Conservation (phyloP, 2,329 filamentous ascomycete genomes). For the Colletotrichum lupini region DNA sequence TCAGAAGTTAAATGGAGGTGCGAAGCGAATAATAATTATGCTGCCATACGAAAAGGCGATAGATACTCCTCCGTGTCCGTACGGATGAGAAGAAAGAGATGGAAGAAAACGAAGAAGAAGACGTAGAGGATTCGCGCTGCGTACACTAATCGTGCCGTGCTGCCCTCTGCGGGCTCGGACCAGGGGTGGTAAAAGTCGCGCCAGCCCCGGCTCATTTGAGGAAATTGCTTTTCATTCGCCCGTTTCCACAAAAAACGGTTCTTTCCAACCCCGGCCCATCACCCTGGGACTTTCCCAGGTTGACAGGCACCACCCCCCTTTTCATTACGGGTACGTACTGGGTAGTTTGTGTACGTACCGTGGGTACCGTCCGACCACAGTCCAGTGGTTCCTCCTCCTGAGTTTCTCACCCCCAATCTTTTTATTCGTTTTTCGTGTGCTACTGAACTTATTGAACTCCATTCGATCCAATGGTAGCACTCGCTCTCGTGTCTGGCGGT, state of each 20-base stretch:
- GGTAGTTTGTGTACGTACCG: no score
- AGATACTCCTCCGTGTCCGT: background rate
- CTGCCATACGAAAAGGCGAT: background rate
- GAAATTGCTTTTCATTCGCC: constrained; percentile 39
- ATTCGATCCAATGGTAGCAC: constrained; percentile 23
- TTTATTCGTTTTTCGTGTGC: background rate
- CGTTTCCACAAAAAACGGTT: constrained; percentile 23
- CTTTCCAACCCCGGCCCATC: constrained; percentile 9
- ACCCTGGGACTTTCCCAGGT: constrained; percentile 19
- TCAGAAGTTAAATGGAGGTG: background rate
- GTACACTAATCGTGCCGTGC: background rate
- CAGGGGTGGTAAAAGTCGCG: constrained; percentile 30
- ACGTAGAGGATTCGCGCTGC: background rate
- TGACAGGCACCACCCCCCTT: constrained; percentile 32
- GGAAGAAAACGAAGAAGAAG: background rate
- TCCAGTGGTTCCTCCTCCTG: background rate
- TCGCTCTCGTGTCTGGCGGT: background rate
- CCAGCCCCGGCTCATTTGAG: constrained; percentile 35
- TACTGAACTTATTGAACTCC: constrained; percentile 18
- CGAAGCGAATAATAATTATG: background rate
- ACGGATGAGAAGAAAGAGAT: background rate
- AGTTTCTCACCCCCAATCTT: constrained; percentile 14
- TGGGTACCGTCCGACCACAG: background rate
- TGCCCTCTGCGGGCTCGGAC: background rate
- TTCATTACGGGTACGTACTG: background rate